phyloP scores from a whole-genome alignment of 148 eudicot genomes.

The Pouteria glomerata region DNA sequence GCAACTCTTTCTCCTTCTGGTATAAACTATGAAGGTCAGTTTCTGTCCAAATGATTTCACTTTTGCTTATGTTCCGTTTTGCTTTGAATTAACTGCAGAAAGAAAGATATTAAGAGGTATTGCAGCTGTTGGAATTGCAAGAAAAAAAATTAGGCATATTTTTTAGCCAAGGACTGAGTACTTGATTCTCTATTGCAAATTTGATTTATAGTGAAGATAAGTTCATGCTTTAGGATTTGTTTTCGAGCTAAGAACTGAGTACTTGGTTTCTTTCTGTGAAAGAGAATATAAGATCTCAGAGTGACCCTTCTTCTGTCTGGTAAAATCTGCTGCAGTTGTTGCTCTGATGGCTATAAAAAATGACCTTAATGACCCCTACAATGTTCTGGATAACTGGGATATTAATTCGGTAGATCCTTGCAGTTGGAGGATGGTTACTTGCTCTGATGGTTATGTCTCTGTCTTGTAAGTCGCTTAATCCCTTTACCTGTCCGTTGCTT shows the following conservation, averaged over 20 bases:
- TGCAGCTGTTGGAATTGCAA: background rate
- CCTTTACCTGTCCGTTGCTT: background rate
- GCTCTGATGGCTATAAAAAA: slow-evolving; percentile 72
- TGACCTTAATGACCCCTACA: slow-evolving; percentile 57
- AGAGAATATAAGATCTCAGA: background rate
- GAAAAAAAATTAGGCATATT: background rate
- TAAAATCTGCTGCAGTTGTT: slow-evolving; percentile 51
- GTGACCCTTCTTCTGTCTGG: slow-evolving; percentile 5
- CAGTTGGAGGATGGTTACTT: slow-evolving; percentile 91
- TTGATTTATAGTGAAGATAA: background rate
- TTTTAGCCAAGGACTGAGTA: background rate
- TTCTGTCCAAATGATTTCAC: background rate
- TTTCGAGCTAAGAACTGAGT: background rate
- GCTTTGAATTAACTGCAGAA: background rate
- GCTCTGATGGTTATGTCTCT: slow-evolving; percentile 71
- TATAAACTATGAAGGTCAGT: slow-evolving; percentile 86
- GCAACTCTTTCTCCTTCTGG: slow-evolving; percentile 92
- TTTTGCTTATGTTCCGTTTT: background rate
- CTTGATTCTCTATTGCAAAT: background rate
- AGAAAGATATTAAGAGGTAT: background rate
- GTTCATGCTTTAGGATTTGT: background rate
- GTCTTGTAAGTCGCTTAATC: slow-evolving; percentile 53
- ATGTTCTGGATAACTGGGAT: slow-evolving; percentile 83
- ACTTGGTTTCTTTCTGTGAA: background rate
- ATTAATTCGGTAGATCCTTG: slow-evolving; percentile 83